Conservation (phyloP, 768 basidiomycete genomes). For the Serendipita sp. region DNA sequence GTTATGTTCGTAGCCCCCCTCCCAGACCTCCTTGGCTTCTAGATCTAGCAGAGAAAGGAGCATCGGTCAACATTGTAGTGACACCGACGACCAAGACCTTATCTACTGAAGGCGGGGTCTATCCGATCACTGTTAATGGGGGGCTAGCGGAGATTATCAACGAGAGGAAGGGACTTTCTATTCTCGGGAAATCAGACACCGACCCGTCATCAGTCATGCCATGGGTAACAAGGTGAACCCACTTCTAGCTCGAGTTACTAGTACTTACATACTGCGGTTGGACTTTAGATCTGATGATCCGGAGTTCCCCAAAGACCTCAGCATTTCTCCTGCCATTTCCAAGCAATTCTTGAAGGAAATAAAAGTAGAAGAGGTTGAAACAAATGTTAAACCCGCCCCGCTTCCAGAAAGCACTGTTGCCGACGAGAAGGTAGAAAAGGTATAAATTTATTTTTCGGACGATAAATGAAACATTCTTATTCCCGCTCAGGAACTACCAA, state of each 20-base stretch:
- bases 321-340: not conserved
- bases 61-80: constrained; percentile 40
- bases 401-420: not conserved
- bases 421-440: no score
- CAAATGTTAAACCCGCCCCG: not conserved
- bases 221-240: constrained; percentile 45
- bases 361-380: no score
- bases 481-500: no score
- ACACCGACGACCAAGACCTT: constrained; percentile 24
- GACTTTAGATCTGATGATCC: not conserved
- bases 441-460: no score
- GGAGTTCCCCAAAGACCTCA: not conserved
- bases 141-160: constrained; percentile 30
- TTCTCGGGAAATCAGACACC: constrained; percentile 48
- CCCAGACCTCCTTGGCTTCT: constrained; percentile 62
- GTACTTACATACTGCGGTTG: not conserved
- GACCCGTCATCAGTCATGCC: constrained; percentile 49
- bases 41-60: constrained; percentile 34
- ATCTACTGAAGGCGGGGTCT: constrained; percentile 4
- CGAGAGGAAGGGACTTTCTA: constrained; percentile 42
- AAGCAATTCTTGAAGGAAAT: not conserved
- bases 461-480: no score
- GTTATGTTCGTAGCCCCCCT: constrained; percentile 41
- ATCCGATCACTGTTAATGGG: constrained; percentile 23
- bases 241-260: not conserved